Conservation (phyloP, 148 eudicot genomes). For the Rhododendron griersonianum region DNA sequence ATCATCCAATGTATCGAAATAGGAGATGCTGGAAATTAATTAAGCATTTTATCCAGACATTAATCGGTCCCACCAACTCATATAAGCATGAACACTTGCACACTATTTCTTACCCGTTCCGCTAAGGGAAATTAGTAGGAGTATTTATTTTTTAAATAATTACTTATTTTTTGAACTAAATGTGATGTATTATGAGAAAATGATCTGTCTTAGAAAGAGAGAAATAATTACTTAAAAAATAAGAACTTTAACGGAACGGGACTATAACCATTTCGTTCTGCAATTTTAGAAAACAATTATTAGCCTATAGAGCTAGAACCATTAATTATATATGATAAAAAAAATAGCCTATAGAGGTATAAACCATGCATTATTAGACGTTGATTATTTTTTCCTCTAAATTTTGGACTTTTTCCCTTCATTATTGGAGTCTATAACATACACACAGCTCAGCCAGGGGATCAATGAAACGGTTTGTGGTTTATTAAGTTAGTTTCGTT, state of each 20-base stretch:
- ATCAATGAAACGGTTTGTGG: not conserved
- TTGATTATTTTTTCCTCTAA: not conserved
- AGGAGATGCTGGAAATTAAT: not conserved
- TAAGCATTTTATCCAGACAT: not conserved
- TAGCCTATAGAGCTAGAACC: not conserved
- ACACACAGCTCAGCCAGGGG: not conserved
- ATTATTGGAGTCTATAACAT: not conserved
- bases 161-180: no score
- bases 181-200: no score
- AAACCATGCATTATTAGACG: not conserved
- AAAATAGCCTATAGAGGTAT: not conserved
- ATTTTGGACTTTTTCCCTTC: not conserved
- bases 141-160: no score
- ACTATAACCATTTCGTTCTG: not conserved
- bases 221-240: no score
- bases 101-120: no score
- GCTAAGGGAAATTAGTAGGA: no score
- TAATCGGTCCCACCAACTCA: not conserved
- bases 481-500: not conserved
- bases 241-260: rapidly evolving
- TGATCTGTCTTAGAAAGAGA: no score
- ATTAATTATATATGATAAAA: not conserved
- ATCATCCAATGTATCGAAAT: not conserved
- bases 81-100: no score
- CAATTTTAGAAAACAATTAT: not conserved